Evolutionary conservation across 2,329 filamentous ascomycete species (phyloP), one percentile per base, ranked within the genome.

Genomic region (Neonectria punicea): DNA sequence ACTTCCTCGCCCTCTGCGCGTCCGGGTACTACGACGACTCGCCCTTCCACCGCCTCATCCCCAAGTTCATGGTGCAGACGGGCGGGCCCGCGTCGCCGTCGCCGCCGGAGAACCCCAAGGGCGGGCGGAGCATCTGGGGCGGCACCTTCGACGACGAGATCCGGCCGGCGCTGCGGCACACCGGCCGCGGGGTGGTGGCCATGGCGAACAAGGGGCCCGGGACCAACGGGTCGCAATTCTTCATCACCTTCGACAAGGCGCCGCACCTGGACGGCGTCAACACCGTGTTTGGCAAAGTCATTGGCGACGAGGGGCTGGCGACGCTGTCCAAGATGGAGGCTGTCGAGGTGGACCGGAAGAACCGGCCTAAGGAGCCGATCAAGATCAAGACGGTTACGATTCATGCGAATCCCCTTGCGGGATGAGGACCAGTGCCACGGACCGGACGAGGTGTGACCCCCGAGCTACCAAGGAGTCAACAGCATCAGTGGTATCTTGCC

Each of bases 1-100:
- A 97, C 83, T 97, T 97, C 81, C 89, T 97, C 71, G 93, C 93
- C 58, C 90, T 96, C 68, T 94, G 92, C 83, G 93, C 92, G 54
- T 93, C 92, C 10, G 85, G 85, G 74, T 93, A 92, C 83, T 96
- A 94, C 82, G 84, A 92, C 76, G 80, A 80, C 74, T 93, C 91
- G 25, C 90, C 90, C 67, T 92, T 96, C 80, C 93, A 96, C 84
- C 90, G 93, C 57, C 84, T 93, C 67, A 94, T 96, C 64, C 90
- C 92, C 10, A 84, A 84, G 67, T 97, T 97, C 85, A 96, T 97
- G 87, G 83, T 89, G 22, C 93, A 96, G 79, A 89, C 90, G 18
- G 93, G 93, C 71, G 90, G 84, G 1, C 89, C 89, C 2, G 85
- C 86, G 22, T 77, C 82, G 34, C 85, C 77, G 10, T 82, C 83